A percentile compares a stretch with the other conserved stretches of the same genome.
Evolutionary conservation across 805 yeast species (phyloP).

Genomic region (Yarrowia yakushimensis): DNA sequence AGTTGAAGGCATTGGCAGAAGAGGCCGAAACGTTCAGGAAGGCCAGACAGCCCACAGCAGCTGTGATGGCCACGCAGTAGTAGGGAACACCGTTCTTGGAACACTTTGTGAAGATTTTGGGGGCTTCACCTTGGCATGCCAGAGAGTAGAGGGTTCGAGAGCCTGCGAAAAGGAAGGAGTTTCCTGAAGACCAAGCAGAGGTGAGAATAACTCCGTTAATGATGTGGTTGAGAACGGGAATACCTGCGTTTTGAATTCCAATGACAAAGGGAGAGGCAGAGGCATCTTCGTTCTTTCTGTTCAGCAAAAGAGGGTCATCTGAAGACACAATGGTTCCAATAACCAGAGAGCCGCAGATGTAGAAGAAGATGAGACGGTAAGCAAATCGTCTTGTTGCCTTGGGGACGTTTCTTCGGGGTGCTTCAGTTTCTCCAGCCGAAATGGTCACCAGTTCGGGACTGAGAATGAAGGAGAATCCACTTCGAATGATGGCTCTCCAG

Average conservation of each 20-base stretch:
- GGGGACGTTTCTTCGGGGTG: conserved; percentile 74
- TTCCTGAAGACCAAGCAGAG: conserved; percentile 56
- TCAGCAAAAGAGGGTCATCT: conserved; percentile 54
- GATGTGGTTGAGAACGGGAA: conserved; percentile 50
- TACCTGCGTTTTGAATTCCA: conserved; percentile 52
- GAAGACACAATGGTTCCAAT: conserved; percentile 71
- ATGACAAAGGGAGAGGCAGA: conserved; percentile 63
- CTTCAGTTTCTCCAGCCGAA: conserved; percentile 79
- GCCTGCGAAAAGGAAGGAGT: conserved; percentile 56
- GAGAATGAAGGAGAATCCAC: conserved; percentile 75
- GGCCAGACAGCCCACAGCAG: conserved; percentile 57
- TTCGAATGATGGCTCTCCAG: conserved; percentile 58
- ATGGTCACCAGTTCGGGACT: conserved; percentile 75
- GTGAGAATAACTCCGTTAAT: conserved; percentile 55
- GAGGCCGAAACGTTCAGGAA: conserved; percentile 61
- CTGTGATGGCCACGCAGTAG: conserved; percentile 61
- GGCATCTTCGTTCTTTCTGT: conserved; percentile 53
- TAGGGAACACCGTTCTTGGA: conserved; percentile 69
- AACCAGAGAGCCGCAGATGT: conserved; percentile 62
- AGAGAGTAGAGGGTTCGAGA: conserved; percentile 57
- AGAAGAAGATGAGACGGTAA: conserved; percentile 64
- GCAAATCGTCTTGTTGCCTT: conserved; percentile 72
- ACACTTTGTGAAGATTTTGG: conserved; percentile 58
- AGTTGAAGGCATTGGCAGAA: conserved; percentile 53
- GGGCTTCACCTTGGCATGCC: conserved; percentile 61